Percentiles rank a stretch among this genome's conserved stretches.
Evolutionary conservation across 2,329 filamentous ascomycete species (phyloP).

Genomic region (Colletotrichum lini): DNA sequence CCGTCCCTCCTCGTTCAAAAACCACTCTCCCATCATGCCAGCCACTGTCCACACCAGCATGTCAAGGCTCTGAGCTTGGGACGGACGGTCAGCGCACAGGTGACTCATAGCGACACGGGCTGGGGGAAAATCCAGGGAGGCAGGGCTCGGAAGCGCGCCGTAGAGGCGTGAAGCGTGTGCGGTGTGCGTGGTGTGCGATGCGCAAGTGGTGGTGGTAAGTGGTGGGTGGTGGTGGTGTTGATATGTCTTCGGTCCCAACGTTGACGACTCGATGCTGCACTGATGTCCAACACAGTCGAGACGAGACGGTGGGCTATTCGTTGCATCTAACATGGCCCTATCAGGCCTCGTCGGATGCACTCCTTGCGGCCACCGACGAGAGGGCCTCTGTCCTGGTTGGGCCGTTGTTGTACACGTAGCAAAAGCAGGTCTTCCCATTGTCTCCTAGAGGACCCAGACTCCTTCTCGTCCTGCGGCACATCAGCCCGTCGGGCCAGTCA

Average conservation of each 20-base stretch:
- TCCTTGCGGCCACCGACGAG: slow-evolving; percentile 30
- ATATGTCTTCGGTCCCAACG: slow-evolving; percentile 41
- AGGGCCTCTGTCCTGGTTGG: slow-evolving; percentile 31
- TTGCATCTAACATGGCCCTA: slow-evolving; percentile 48
- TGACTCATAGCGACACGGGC: slow-evolving; percentile 33
- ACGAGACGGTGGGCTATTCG: slow-evolving; percentile 47
- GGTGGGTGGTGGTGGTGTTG: neutral
- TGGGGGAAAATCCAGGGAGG: slow-evolving; percentile 3
- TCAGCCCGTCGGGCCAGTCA: slow-evolving; percentile 29
- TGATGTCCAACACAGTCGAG: slow-evolving; percentile 40
- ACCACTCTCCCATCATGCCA: slow-evolving; percentile 36
- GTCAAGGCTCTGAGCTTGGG: slow-evolving; percentile 14
- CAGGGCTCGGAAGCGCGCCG: slow-evolving; percentile 8
- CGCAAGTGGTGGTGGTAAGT: neutral
- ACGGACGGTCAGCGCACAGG: slow-evolving; percentile 25
- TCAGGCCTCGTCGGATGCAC: slow-evolving; percentile 45
- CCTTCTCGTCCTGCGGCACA: slow-evolving; percentile 14
- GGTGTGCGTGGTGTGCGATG: slow-evolving; percentile 21
- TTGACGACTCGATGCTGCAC: slow-evolving; percentile 37
- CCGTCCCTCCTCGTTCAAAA: slow-evolving; percentile 23
- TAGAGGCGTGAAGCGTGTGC: slow-evolving; percentile 8
- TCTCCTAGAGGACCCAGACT: neutral
- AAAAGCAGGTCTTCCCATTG: slow-evolving; percentile 5
- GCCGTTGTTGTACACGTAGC: slow-evolving; percentile 35
- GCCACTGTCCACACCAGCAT: slow-evolving; percentile 15